phyloP scores from a whole-genome alignment of 768 basidiomycete genomes.

The Imleria badia region DNA sequence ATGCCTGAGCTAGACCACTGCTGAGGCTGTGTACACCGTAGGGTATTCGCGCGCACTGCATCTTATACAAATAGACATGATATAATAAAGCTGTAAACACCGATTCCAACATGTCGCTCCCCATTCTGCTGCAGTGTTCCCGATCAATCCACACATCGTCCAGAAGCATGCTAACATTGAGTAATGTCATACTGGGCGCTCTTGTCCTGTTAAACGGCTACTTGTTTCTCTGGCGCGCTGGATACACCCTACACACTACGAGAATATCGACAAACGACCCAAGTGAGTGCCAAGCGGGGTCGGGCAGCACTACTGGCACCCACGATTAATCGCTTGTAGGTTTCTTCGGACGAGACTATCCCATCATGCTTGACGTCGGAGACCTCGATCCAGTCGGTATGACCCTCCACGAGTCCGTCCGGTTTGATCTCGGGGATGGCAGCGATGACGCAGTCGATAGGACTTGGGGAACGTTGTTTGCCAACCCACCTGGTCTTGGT shows the following conservation, averaged over 20 bases:
- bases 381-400: constrained; percentile 7
- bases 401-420: constrained; percentile 9
- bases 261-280: neutral
- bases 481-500: constrained; percentile 10
- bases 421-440: constrained; percentile 1
- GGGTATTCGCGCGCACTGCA: too few species aligned
- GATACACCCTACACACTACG: neutral
- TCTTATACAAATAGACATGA: too few species aligned
- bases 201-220: constrained; percentile 5
- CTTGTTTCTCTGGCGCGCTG: constrained; percentile 2
- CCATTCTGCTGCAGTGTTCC: too few species aligned
- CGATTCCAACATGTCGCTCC: too few species aligned
- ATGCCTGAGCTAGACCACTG: too few species aligned
- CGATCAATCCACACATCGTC: too few species aligned
- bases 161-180: neutral
- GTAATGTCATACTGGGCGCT: neutral
- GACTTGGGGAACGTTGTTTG: constrained; percentile 9
- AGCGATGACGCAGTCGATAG: constrained; percentile 2
- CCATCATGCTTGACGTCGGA: constrained; percentile 6
- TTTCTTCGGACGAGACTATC: constrained; percentile 7
- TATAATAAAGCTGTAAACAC: too few species aligned
- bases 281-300: neutral
- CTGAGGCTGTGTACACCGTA: too few species aligned
- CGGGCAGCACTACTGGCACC: neutral
- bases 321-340: neutral